Base-by-base conservation (phyloP, 441 rosid genomes). In the Dalechampia spathulata region DNA sequence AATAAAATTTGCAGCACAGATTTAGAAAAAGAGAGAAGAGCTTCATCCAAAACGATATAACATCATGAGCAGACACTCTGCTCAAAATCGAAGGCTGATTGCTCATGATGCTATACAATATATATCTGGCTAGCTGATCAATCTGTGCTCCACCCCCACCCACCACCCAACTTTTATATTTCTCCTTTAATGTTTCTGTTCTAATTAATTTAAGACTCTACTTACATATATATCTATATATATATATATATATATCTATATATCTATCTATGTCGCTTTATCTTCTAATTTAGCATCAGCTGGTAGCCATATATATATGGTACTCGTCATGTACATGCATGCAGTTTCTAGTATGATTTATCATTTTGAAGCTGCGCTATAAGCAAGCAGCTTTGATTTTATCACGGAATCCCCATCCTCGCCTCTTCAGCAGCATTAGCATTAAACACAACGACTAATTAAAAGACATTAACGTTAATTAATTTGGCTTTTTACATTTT, bases 1-100 rank as follows among this genome's bases (percentile, higher is more conserved):
- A 37, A 7, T 27, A 49, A 45, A 30, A 30, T 8, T 30, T 4
- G 52, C 30, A 36, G 32, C 58, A 41, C 62, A 55, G 28, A n/a
- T 15, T 40, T 16, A 40, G n/a, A n/a, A n/a, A n/a, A n/a, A n/a
- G n/a, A n/a, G n/a, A n/a, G 21, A 34, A 52, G 46, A 62, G 57
- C 47, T 43, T 48, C 63, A 49, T 41, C 34, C 23, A 67, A 55
- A 70, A 62, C 58, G 79, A 69, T 83, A 89, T 89, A 92, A 85
- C 88, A 86, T 85, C 90, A 89, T 63, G 78, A 89, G 89, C 96
- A 86, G 83, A 81, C 96, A 92, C 72, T 80, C 89, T 85, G 85
- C 74, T 72, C 63, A 61, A 77, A 58, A 73, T 13, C 16, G 2
- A 86, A 85, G 92, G 88, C 84, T 89, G 94, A 83, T 80, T 81